These are phyloP conservation scores for Solanum bulbocastanum DNA, from an alignment of 257 asterid species.

Conservation along the genomic window DNA sequence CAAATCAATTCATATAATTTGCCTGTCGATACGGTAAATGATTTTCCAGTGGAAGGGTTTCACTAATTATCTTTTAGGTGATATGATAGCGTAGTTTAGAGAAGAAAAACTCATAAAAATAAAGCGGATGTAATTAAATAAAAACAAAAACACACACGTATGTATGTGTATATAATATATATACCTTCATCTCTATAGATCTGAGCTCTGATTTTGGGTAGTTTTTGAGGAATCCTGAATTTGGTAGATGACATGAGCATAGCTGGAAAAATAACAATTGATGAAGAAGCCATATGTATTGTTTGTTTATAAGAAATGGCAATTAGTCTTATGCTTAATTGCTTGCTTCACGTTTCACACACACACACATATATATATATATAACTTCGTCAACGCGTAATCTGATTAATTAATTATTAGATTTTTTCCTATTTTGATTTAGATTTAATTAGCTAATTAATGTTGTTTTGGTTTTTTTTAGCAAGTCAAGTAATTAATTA, in stretches of 20 bases:
- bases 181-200: constrained; percentile 29
- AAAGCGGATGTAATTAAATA: neutral
- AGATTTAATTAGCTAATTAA: neutral
- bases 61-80: no score
- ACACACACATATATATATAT: neutral
- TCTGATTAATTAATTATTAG: neutral
- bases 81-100: neutral
- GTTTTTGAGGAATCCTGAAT: neutral
- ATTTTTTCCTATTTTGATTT: neutral
- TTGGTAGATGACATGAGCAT: neutral
- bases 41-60: neutral
- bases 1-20: no score
- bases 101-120: neutral
- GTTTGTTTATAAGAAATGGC: neutral
- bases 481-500: neutral
- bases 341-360: neutral
- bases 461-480: neutral
- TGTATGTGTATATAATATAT: no score
- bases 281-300: constrained; percentile 1
- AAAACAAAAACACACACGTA: neutral
- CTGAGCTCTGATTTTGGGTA: constrained; percentile 21
- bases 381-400: neutral
- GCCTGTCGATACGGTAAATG: neutral
- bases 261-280: neutral
- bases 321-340: neutral